phyloP scores from a whole-genome alignment of 441 rosid genomes.

The Lepidium campestre region DNA sequence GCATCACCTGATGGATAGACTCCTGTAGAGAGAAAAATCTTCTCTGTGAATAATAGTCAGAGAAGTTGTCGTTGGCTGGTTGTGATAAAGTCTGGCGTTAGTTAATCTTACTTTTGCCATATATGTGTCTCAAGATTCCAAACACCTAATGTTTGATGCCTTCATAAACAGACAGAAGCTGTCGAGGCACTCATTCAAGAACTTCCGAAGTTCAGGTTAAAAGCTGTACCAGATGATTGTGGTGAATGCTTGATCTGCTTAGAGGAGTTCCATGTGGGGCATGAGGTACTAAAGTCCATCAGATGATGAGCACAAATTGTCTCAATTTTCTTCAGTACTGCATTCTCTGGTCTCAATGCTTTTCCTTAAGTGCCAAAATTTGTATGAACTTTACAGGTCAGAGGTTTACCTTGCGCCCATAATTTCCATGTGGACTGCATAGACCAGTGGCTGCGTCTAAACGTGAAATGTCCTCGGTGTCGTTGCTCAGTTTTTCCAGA shows the following conservation, averaged over 20 bases:
- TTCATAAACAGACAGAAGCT: slow-evolving; percentile 73
- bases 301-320: neutral
- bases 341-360: neutral
- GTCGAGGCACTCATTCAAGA: slow-evolving; percentile 98
- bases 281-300: slow-evolving; percentile 52
- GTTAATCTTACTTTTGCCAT: neutral
- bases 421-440: slow-evolving; percentile 97
- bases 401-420: slow-evolving; percentile 99
- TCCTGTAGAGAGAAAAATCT: neutral
- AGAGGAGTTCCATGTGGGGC: slow-evolving; percentile 83
- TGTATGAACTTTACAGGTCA: slow-evolving; percentile 56
- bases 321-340: neutral
- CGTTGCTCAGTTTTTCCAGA: slow-evolving; percentile 95
- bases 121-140: neutral
- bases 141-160: neutral
- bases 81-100: neutral
- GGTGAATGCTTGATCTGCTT: slow-evolving; percentile 97
- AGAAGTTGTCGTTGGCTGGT: neutral
- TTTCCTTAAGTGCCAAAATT: neutral
- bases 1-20: neutral
- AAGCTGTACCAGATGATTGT: slow-evolving; percentile 95
- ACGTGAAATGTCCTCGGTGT: slow-evolving; percentile 97
- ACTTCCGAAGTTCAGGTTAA: slow-evolving; percentile 91
- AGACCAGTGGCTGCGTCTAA: slow-evolving; percentile 92
- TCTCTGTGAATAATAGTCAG: slow-evolving; percentile 1